These are phyloP conservation scores for Cetraspora pellucida DNA, from an alignment of 192 early-diverging fungal species.

Conservation along the genomic window DNA sequence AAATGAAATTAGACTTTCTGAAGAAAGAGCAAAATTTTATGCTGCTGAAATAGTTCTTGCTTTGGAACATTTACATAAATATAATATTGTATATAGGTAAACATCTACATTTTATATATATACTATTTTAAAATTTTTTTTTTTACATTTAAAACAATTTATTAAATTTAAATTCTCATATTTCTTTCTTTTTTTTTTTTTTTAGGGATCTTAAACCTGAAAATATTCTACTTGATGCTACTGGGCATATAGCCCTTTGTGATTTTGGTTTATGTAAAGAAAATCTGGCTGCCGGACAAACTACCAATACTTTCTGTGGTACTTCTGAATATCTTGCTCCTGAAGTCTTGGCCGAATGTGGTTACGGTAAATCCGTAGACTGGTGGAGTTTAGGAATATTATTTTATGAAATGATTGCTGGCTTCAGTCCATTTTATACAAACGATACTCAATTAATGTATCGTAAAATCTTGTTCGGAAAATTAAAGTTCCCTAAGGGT, in stretches of 20 bases:
- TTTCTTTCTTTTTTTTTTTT: background rate
- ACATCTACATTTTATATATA: background rate
- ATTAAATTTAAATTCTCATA: background rate
- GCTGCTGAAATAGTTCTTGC: slow-evolving; percentile 68
- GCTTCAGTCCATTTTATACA: slow-evolving; percentile 73
- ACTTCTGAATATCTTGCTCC: slow-evolving; percentile 91
- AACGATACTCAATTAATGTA: slow-evolving; percentile 68
- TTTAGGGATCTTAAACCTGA: slow-evolving; percentile 70
- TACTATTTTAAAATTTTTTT: too few species aligned
- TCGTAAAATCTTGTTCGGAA: slow-evolving; percentile 62
- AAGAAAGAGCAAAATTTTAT: slow-evolving; percentile 70
- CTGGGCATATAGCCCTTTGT: slow-evolving; percentile 71
- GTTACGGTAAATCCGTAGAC: slow-evolving; percentile 74
- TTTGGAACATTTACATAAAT: slow-evolving; percentile 67
- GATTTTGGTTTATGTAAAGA: slow-evolving; percentile 85
- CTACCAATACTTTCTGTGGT: slow-evolving; percentile 85
- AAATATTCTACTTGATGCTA: slow-evolving; percentile 65
- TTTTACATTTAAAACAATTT: background rate
- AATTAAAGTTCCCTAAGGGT: slow-evolving; percentile 52
- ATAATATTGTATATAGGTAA: slow-evolving; percentile 67
- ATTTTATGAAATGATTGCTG: slow-evolving; percentile 72
- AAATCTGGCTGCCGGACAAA: slow-evolving; percentile 49
- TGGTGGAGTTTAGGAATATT: slow-evolving; percentile 86
- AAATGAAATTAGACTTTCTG: slow-evolving; percentile 62
- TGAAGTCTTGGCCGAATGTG: slow-evolving; percentile 71